Base-by-base conservation (phyloP, 768 basidiomycete genomes). In the Sistotremastrum niveocremeum region DNA sequence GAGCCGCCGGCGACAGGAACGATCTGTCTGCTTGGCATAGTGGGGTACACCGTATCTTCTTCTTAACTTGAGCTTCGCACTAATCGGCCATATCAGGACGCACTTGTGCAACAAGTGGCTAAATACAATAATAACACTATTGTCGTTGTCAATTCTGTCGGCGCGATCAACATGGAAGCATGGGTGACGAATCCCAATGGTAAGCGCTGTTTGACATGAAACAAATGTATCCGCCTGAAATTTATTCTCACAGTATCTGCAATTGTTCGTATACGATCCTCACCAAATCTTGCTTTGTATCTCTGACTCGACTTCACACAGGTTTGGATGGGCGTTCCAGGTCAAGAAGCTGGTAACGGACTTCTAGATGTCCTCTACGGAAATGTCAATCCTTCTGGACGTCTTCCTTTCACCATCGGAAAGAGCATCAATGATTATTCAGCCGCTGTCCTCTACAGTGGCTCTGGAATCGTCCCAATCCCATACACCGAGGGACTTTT, bases 281-380 rank as follows among this genome's bases (percentile, higher is more conserved):
- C 31, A 28, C 20, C 20, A 20, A 20, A 20, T 20, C 20, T 20
- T 20, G 7, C 20, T 29, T 41, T 41, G 29, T 42, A 65, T 10
- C 11, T 5, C 6, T 20, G 28, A 10, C 28, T 34, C 44, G 29
- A 32, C 12, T 11, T 34, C 38, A 12, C 12, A 34, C 56, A 66
- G 68, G 65, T 78, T 10, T 70, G 69, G 70, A 70, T 67, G 47
- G 76, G 77, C 41, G 52, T 76, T 20, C 72, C 68, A n/a, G 88
- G 88, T 12, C 79, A 84, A 56, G 84, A 93, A 62, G 77, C 81
- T 0, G 86, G 87, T 0, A 82, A 81, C 49, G 71, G 76, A 3
- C 70, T 93, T 11, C 72, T 81, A 9, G 86, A 90, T 53, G 71
- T 94, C 11, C 58, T 91, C 4, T 88, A 77, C 51, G 89, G 87